phyloP scores from a whole-genome alignment of 1,139 yeast genomes.

The Wickerhamomyces sp. region DNA sequence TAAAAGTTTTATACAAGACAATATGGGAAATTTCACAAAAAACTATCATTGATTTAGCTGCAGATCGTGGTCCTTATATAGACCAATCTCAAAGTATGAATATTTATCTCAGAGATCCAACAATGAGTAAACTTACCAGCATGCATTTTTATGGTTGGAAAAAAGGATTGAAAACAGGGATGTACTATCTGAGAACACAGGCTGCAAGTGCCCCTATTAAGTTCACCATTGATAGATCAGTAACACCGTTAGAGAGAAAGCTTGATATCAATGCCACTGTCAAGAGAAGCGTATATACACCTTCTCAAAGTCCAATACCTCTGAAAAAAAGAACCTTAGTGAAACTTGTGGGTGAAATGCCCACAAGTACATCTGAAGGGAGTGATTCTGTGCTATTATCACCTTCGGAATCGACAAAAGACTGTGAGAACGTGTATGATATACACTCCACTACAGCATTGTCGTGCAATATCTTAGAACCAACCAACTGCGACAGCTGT shows the following conservation, averaged over 20 bases:
- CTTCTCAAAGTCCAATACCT: conserved; percentile 1
- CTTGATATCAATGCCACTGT: neutral
- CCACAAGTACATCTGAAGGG: neutral
- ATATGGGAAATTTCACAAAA: conserved; percentile 97
- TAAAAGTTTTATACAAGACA: conserved; percentile 81
- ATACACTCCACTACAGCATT: conserved; percentile 14
- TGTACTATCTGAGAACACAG: conserved; percentile 95
- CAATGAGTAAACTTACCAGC: conserved; percentile 89
- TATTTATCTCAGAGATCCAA: conserved; percentile 78
- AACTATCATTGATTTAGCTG: conserved; percentile 86
- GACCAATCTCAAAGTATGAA: conserved; percentile 95
- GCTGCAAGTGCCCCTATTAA: conserved; percentile 95
- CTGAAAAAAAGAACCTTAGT: neutral
- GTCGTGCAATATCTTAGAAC: conserved; percentile 13
- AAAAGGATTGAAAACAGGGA: conserved; percentile 95
- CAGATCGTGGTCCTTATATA: conserved; percentile 87
- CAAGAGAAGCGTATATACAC: conserved; percentile 6
- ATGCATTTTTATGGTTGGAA: conserved; percentile 99
- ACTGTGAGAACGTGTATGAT: conserved; percentile 2
- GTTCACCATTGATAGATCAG: conserved; percentile 38
- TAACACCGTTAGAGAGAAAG: conserved; percentile 5
- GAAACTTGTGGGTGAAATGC: neutral
- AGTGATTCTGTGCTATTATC: neutral
- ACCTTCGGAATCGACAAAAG: neutral
- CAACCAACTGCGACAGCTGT: conserved; percentile 20